Percentiles rank a stretch among this genome's conserved stretches.
phyloP scores from a whole-genome alignment of 192 early-diverging fungal genomes.

The Backusella liffmaniae region DNA sequence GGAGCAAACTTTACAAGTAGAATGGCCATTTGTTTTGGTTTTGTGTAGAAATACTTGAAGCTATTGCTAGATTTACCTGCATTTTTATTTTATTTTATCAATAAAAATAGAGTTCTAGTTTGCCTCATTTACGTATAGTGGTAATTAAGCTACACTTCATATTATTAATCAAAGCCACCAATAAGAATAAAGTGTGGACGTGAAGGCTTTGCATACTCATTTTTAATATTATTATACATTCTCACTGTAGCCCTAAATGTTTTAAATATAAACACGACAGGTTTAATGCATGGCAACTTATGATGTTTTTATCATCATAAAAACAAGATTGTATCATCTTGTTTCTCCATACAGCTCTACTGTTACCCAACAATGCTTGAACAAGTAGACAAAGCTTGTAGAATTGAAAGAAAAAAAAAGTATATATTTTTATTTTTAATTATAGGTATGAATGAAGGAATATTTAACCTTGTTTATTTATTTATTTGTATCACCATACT shows the following conservation, averaged over 20 bases:
- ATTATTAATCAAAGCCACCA: no score
- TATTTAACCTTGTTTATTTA: not conserved
- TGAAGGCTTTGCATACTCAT: not conserved
- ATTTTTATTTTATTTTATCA: no score
- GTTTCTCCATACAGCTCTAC: not conserved
- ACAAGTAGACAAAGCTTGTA: not conserved
- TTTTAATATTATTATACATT: no score
- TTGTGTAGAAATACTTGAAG: constrained; percentile 20
- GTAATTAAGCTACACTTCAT: no score
- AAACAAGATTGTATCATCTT: not conserved
- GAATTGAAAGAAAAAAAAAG: not conserved
- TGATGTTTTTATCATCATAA: not conserved
- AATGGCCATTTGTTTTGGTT: constrained; percentile 54
- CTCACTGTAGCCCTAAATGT: not conserved
- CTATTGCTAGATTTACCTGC: no score
- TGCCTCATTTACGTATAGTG: no score
- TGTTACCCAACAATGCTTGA: not conserved
- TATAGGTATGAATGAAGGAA: not conserved
- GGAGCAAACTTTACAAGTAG: constrained; percentile 37
- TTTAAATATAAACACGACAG: not conserved
- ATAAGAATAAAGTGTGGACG: not conserved
- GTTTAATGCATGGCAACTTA: not conserved
- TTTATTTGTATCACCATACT: constrained; percentile 5
- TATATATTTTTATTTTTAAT: not conserved
- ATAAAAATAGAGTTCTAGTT: no score